phyloP scores from a whole-genome alignment of 257 asterid species.

The Solanum pinnatisectum region DNA sequence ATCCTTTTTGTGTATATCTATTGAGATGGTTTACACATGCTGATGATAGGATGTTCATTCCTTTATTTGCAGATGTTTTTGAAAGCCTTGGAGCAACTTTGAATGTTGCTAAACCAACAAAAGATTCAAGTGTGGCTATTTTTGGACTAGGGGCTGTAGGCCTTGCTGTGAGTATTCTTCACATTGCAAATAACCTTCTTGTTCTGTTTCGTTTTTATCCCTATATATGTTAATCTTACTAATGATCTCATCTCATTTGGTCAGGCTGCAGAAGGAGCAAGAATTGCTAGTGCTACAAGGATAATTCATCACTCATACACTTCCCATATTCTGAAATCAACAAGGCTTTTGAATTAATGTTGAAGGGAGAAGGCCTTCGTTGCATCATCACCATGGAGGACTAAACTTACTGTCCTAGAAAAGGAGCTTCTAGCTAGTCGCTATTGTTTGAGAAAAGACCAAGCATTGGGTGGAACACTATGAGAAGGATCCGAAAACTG shows the following conservation, averaged over 20 bases:
- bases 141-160: conserved; percentile 83
- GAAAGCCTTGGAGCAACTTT: conserved; percentile 52
- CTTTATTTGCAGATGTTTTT: conserved; percentile 37
- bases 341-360: conserved; percentile 21
- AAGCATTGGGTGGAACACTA: conserved; percentile 56
- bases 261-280: conserved; percentile 86
- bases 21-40: neutral
- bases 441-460: neutral
- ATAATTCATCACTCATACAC: conserved; percentile 46
- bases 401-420: neutral
- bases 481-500: conserved; percentile 56
- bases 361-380: conserved; percentile 6
- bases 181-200: too few relatives aligned
- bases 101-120: conserved; percentile 68
- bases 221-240: too few relatives aligned
- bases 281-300: conserved; percentile 75
- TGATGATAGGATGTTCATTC: neutral
- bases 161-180: conserved; percentile 37
- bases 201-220: too few relatives aligned
- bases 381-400: conserved; percentile 41
- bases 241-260: neutral
- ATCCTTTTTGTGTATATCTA: neutral
- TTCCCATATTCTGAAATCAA: conserved; percentile 44
- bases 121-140: conserved; percentile 58
- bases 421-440: neutral